phyloP scores from a whole-genome alignment of 805 yeast species.

The Metschnikowia chrysomelidarum region DNA sequence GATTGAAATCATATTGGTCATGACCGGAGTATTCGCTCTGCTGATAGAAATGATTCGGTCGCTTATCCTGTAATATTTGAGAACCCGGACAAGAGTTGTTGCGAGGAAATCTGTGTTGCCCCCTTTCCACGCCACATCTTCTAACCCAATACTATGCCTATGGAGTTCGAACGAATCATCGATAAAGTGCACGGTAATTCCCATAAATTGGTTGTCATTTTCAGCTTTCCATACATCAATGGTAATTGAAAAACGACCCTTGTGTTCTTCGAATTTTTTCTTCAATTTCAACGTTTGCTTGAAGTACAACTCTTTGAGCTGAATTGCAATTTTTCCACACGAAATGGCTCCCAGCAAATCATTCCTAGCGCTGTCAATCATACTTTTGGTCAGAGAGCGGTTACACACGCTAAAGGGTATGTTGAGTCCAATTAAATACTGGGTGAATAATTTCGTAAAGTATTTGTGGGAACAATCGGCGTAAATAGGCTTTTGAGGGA shows the following conservation, averaged over 20 bases:
- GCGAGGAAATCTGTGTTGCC: background rate
- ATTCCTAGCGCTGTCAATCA: background rate
- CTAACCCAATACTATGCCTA: background rate
- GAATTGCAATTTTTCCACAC: background rate
- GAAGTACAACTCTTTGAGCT: constrained; percentile 1
- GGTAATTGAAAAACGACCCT: background rate
- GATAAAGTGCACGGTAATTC: background rate
- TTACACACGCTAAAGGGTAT: constrained; percentile 1
- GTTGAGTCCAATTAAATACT: background rate
- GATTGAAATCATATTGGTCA: background rate
- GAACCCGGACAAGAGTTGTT: background rate
- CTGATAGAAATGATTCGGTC: constrained; percentile 3
- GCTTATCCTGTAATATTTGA: background rate
- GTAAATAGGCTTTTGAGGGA: background rate
- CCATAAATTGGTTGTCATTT: background rate
- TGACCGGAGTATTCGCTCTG: background rate
- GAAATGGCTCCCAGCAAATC: constrained; percentile 2
- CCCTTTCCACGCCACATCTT: background rate
- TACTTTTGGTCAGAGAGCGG: background rate
- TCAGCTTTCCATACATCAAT: background rate
- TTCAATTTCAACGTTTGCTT: background rate
- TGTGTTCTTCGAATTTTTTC: background rate
- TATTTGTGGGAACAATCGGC: background rate
- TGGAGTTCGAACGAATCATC: background rate
- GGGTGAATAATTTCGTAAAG: background rate